Base-by-base conservation (phyloP, 2,329 filamentous ascomycete species). In the Trichocomaceae sp. region DNA sequence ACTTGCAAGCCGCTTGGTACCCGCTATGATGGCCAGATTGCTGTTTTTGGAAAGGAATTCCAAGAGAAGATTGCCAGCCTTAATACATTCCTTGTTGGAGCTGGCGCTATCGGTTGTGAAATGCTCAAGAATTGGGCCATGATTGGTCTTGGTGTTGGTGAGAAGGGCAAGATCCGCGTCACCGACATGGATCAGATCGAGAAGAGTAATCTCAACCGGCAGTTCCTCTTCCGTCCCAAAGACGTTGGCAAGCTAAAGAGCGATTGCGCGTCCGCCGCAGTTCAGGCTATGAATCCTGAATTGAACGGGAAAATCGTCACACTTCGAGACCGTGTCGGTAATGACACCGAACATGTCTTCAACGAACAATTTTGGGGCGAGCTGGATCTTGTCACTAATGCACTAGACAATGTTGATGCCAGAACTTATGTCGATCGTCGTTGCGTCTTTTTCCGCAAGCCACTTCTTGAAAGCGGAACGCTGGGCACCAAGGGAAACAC, bases 41-140 rank as follows among this genome's bases (percentile, higher is more conserved):
- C 90, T 2, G 93, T 99, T 1, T 95, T 99, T 62, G 93, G 93
- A 59, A 86, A 83, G 64, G 88, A 96, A 60, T 99, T 86, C 72
- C 93, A 99, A 72, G 87, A 96, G 50, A 96, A 96, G 79, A 82
- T 99, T 62, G 83, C 86, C 58, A 95, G 96, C 65, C 74, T 93
- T 58, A 93, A 86, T 66, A 84, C 97, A 65, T 99, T 99, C 77
- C 79, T 99, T 54, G 93, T 99, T 56, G 93, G 93, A 62, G 90
- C 93, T 47, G 93, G 93, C 64, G 93, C 95, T 60, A 99, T 99
- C 70, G 93, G 93, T 46, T 99, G 93, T 67, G 93, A 99, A 69
- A 99, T 97, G 87, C 77, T 99, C 62, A 99, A 99, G 83, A 97
- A 97, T 73, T 99, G 93, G 91, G 92, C 95, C 35, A 95, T 99